A percentile compares a stretch with the other conserved stretches of the same genome.
phyloP scores from a whole-genome alignment of 192 early-diverging fungal genomes.

The Backusella mclennaniae region DNA sequence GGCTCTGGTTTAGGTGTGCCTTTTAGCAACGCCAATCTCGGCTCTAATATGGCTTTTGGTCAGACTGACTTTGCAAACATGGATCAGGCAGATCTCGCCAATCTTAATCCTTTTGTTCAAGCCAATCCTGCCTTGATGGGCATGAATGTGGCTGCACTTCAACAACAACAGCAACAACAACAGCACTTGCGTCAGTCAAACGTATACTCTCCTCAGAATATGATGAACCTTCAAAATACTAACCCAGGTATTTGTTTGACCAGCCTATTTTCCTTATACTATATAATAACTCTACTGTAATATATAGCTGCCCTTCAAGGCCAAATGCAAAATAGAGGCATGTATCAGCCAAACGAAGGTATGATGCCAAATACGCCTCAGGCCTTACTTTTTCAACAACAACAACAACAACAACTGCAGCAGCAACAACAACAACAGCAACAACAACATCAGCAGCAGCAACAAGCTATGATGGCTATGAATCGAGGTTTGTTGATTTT shows the following conservation, averaged over 20 bases:
- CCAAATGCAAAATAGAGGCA: slow-evolving; percentile 27
- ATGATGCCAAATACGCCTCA: slow-evolving; percentile 15
- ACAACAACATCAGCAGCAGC: neutral
- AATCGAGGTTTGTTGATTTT: slow-evolving; percentile 13
- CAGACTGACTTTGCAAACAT: slow-evolving; percentile 6
- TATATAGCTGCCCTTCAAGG: slow-evolving; percentile 16
- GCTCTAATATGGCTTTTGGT: slow-evolving; percentile 11
- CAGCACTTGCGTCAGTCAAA: neutral
- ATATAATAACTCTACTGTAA: neutral
- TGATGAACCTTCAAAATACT: slow-evolving; percentile 10
- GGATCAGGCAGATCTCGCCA: slow-evolving; percentile 17
- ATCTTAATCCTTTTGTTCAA: slow-evolving; percentile 8
- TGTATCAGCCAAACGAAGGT: slow-evolving; percentile 18
- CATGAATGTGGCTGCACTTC: slow-evolving; percentile 15
- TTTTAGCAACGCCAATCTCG: slow-evolving; percentile 3
- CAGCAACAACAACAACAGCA: neutral
- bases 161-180: slow-evolving; percentile 3
- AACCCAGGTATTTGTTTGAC: neutral
- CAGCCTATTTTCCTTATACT: neutral
- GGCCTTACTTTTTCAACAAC: slow-evolving; percentile 22
- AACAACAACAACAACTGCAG: slow-evolving; percentile 16
- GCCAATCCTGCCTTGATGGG: slow-evolving; percentile 1
- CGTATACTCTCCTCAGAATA: slow-evolving; percentile 15
- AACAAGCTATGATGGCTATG: slow-evolving; percentile 21
- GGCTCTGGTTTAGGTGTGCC: neutral